Percentiles rank a stretch among this genome's conserved stretches.
phyloP scores from a whole-genome alignment of 2,329 filamentous ascomycete genomes.

The Fusarium albosuccineum region DNA sequence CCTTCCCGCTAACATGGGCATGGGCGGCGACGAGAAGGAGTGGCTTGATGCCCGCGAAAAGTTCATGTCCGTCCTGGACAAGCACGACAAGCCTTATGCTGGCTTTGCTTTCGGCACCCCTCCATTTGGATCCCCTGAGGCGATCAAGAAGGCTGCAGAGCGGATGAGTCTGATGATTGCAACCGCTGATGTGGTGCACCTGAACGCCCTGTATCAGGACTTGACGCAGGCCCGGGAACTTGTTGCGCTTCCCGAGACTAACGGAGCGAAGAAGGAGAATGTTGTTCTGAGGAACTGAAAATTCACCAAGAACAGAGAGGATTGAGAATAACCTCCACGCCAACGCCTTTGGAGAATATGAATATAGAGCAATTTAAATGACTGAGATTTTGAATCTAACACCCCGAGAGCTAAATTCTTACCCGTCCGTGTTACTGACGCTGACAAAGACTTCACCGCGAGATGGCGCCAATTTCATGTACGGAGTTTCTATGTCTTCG shows the following conservation, averaged over 20 bases:
- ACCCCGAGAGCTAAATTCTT: too few relatives aligned
- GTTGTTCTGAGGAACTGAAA: neutral
- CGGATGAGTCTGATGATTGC: constrained; percentile 9
- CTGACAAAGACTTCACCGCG: too few relatives aligned
- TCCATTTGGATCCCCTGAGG: constrained; percentile 43
- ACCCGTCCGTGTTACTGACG: too few relatives aligned
- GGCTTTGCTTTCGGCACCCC: constrained; percentile 49
- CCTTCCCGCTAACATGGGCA: constrained; percentile 50
- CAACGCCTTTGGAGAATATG: too few relatives aligned
- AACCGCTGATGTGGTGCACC: constrained; percentile 21
- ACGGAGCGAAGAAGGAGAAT: constrained; percentile 14
- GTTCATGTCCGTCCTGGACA: constrained; percentile 56
- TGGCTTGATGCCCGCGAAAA: constrained; percentile 55
- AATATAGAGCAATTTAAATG: too few relatives aligned
- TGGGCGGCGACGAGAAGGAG: constrained; percentile 55
- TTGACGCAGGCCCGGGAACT: constrained; percentile 30
- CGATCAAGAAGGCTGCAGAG: constrained; percentile 32
- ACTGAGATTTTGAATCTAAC: too few relatives aligned
- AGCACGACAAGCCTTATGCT: constrained; percentile 60
- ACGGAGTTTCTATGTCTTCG: too few relatives aligned
- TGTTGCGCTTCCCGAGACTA: constrained; percentile 9
- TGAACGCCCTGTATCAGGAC: constrained; percentile 38
- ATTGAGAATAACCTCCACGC: too few relatives aligned
- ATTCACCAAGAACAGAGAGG: too few relatives aligned
- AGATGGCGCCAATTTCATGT: too few relatives aligned